Conservation (phyloP, 2,329 filamentous ascomycete species). For the Colletotrichum scovillei region DNA sequence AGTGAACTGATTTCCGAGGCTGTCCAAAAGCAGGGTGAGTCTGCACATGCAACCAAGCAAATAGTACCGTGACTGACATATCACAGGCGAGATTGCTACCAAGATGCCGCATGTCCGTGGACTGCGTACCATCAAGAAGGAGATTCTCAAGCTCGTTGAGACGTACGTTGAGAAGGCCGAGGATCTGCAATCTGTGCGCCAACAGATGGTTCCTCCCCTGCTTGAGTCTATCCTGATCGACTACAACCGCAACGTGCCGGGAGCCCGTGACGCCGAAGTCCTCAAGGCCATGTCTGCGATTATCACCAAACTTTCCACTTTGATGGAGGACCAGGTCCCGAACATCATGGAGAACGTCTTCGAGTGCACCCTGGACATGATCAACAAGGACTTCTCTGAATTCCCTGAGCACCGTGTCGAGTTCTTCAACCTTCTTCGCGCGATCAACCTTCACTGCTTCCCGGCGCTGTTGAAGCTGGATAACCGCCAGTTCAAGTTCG, state of each 20-base stretch:
- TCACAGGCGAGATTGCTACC: conserved; percentile 86
- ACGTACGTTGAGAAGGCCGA: conserved; percentile 98
- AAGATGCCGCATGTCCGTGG: conserved; percentile 98
- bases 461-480: conserved; percentile 93
- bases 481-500: conserved; percentile 97
- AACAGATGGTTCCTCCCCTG: conserved; percentile 94
- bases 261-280: conserved; percentile 95
- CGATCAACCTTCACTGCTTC: conserved; percentile 98
- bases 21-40: conserved; percentile 57
- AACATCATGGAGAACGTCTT: conserved; percentile 99
- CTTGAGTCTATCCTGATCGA: conserved; percentile 94
- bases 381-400: conserved; percentile 99
- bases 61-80: neutral
- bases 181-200: conserved; percentile 91
- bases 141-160: conserved; percentile 97
- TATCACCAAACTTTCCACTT: conserved; percentile 91
- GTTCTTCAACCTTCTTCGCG: conserved; percentile 96
- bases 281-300: conserved; percentile 98
- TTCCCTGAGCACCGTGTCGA: conserved; percentile 99
- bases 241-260: conserved; percentile 96
- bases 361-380: conserved; percentile 98
- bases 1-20: conserved; percentile 95
- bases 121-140: conserved; percentile 97
- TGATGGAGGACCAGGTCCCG: conserved; percentile 99
- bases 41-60: neutral